Evolutionary conservation across 345 rosid genomes (phyloP).

Genomic region (Eucalyptus guilfoylei): DNA sequence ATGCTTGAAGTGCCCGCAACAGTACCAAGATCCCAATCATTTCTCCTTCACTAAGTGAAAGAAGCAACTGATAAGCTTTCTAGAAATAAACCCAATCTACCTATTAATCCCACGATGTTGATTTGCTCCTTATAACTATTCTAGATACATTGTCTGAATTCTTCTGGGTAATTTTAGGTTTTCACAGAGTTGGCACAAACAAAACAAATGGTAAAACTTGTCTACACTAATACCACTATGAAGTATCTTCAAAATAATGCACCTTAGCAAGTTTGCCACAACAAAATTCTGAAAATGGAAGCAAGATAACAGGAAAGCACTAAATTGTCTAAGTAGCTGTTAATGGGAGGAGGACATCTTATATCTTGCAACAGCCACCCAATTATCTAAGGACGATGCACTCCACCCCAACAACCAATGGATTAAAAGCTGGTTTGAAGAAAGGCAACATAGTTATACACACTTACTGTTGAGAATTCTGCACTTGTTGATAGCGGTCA

Average conservation of each 20-base stretch:
- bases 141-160: not conserved
- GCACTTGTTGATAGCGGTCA: constrained; percentile 67
- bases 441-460: not conserved
- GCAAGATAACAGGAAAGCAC: not conserved
- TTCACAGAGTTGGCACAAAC: not conserved
- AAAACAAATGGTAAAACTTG: not conserved
- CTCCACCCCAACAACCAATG: not conserved
- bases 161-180: not conserved
- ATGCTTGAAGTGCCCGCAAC: not conserved
- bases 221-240: not conserved
- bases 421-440: not conserved
- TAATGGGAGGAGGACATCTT: not conserved
- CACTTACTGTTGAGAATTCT: constrained; percentile 78
- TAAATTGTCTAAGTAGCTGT: not conserved
- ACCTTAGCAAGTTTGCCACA: not conserved
- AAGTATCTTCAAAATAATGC: not conserved
- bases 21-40: not conserved
- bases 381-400: not conserved
- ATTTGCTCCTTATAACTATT: not conserved
- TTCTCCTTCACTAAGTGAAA: not conserved
- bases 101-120: not conserved
- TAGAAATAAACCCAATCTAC: not conserved
- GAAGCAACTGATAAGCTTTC: not conserved
- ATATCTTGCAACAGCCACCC: not conserved
- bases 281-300: not conserved